Evolutionary conservation across 768 basidiomycete genomes (phyloP).

Genomic region (Rhizopogon vulgaris): DNA sequence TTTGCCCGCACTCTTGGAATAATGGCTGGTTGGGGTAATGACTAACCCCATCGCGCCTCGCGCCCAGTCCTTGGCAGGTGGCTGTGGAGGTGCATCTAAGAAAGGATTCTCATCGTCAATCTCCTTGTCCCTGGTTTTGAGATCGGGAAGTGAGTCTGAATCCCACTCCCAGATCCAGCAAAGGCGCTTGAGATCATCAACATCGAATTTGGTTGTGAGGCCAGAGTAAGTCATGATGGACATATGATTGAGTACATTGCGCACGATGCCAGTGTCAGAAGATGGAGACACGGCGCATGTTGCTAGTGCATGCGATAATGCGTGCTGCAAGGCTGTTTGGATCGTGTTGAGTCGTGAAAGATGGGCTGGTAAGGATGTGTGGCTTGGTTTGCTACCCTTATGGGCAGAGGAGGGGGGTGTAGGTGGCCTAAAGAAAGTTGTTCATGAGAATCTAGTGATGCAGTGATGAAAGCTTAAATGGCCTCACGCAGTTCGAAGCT

Average conservation of each 20-base stretch:
- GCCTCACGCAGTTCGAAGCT: constrained; percentile 47
- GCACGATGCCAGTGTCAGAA: constrained; percentile 67
- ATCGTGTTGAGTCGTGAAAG: constrained; percentile 56
- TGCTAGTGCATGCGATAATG: constrained; percentile 79
- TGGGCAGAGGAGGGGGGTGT: constrained; percentile 53
- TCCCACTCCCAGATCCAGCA: constrained; percentile 95
- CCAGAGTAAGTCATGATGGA: constrained; percentile 67
- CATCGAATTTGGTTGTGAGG: constrained; percentile 52
- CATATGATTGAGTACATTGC: constrained; percentile 73
- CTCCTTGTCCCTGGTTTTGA: constrained; percentile 6
- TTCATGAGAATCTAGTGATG: constrained; percentile 1
- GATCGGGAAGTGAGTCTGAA: constrained; percentile 33
- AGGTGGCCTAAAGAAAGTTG: constrained; percentile 32
- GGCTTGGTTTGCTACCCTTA: constrained; percentile 18
- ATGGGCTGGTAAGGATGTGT: constrained; percentile 43
- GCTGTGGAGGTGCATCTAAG: constrained; percentile 36
- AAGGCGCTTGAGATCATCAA: constrained; percentile 67
- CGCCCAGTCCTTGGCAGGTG: constrained; percentile 60
- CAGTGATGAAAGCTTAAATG: constrained; percentile 15
- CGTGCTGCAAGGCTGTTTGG: constrained; percentile 71
- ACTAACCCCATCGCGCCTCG: constrained; percentile 78
- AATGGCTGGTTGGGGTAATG: constrained; percentile 66
- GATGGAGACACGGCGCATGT: constrained; percentile 75
- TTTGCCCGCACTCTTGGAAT: constrained; percentile 56
- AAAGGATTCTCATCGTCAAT: constrained; percentile 70